These are phyloP conservation scores for Colletotrichum somersetense DNA, from an alignment of 2,329 filamentous ascomycete genomes.

Conservation along the genomic window DNA sequence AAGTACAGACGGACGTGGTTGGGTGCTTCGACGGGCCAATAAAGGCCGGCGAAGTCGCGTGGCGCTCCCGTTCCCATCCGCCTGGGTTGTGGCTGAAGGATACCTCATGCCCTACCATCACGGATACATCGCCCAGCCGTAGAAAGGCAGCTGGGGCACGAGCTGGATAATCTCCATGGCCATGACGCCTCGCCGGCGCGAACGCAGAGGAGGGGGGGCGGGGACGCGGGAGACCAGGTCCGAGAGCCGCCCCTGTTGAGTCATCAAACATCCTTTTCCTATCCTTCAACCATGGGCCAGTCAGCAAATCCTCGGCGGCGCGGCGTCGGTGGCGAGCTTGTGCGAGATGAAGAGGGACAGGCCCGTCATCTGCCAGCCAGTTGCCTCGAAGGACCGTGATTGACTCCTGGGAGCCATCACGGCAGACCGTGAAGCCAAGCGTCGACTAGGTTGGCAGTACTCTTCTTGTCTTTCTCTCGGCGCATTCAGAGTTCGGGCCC, in stretches of 20 bases:
- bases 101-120: conserved; percentile 29
- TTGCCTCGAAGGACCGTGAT: conserved; percentile 19
- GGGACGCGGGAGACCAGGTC: conserved; percentile 4
- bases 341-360: conserved; percentile 31
- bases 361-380: conserved; percentile 31
- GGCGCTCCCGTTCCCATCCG: conserved; percentile 24
- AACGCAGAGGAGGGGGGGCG: background rate
- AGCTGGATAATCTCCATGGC: conserved; percentile 18
- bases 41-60: conserved; percentile 9
- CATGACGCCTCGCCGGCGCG: conserved; percentile 25
- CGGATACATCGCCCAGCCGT: background rate
- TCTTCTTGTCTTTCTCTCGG: background rate
- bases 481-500: conserved; percentile 27
- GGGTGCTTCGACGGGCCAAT: conserved; percentile 16
- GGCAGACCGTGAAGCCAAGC: conserved; percentile 3
- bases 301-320: conserved; percentile 7
- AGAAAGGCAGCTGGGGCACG: conserved; percentile 3
- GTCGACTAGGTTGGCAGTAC: conserved; percentile 7
- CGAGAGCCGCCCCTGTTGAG: conserved; percentile 15
- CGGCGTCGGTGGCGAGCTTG: conserved; percentile 19
- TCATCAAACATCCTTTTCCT: conserved; percentile 6
- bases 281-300: background rate
- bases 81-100: conserved; percentile 40
- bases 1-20: conserved; percentile 7
- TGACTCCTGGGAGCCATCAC: conserved; percentile 32